A percentile compares a stretch with the other conserved stretches of the same genome.
These are phyloP conservation scores for Moelleriella libera DNA, from an alignment of 2,329 filamentous ascomycete genomes.

Conservation along the genomic window DNA sequence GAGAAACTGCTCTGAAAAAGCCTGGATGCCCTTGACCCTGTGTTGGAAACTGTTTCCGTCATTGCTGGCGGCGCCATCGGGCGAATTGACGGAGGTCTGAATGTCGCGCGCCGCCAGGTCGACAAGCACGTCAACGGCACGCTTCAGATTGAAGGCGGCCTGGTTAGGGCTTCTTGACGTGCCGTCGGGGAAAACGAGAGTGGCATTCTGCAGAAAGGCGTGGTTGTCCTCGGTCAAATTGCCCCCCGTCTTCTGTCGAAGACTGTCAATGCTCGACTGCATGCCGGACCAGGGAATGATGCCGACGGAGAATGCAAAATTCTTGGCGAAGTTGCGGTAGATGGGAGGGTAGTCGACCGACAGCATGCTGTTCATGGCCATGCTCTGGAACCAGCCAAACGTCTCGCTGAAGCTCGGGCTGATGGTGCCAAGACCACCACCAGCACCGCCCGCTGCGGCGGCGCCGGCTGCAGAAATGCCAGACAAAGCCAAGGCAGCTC, in stretches of 20 bases:
- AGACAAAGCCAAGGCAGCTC: slow-evolving; percentile 62
- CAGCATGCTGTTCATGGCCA: slow-evolving; percentile 94
- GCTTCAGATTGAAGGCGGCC: slow-evolving; percentile 34
- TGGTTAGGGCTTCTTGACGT: slow-evolving; percentile 29
- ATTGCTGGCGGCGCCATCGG: slow-evolving; percentile 11
- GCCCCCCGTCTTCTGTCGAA: slow-evolving; percentile 68
- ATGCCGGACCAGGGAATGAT: slow-evolving; percentile 71
- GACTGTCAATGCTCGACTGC: slow-evolving; percentile 71
- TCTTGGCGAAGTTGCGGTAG: slow-evolving; percentile 80
- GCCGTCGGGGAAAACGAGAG: slow-evolving; percentile 54
- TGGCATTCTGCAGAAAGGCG: slow-evolving; percentile 58
- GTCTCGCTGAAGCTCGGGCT: slow-evolving; percentile 81
- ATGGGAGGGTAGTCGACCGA: slow-evolving; percentile 77
- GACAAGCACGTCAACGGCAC: slow-evolving; percentile 31
- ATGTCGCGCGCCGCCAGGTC: slow-evolving; percentile 39
- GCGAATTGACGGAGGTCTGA: slow-evolving; percentile 28
- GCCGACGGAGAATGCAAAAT: slow-evolving; percentile 85
- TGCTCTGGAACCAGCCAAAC: slow-evolving; percentile 79
- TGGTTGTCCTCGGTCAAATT: slow-evolving; percentile 75
- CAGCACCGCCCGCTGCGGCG: slow-evolving; percentile 37
- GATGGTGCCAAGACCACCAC: slow-evolving; percentile 31
- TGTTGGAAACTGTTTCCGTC: slow-evolving; percentile 22
- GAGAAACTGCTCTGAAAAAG: slow-evolving; percentile 67
- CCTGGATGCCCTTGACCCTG: slow-evolving; percentile 62
- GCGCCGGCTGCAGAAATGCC: slow-evolving; percentile 56